A percentile compares a stretch with the other conserved stretches of the same genome.
phyloP scores from a whole-genome alignment of 2,329 filamentous ascomycete genomes.

The Karstenula rhodostoma region DNA sequence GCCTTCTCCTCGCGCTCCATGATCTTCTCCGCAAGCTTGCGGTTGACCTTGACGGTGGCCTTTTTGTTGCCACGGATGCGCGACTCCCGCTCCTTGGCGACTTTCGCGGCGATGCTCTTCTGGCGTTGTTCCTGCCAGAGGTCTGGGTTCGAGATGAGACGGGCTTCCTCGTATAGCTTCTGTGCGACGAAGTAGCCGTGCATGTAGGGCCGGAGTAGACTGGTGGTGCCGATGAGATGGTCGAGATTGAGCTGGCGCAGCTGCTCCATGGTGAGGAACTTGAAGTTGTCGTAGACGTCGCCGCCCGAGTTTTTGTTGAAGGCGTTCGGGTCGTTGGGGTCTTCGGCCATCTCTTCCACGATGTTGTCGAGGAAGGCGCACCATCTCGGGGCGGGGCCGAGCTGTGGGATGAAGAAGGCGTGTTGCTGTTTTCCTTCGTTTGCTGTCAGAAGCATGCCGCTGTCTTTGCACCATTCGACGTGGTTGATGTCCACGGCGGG shows the following conservation, averaged over 20 bases:
- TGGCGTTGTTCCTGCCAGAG: slow-evolving; percentile 90
- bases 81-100: slow-evolving; percentile 95
- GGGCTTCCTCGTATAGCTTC: slow-evolving; percentile 92
- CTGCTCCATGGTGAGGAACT: slow-evolving; percentile 91
- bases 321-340: slow-evolving; percentile 68
- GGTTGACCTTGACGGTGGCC: slow-evolving; percentile 88
- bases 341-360: slow-evolving; percentile 97
- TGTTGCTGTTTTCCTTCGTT: slow-evolving; percentile 97
- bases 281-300: slow-evolving; percentile 98
- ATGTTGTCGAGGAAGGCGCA: slow-evolving; percentile 96
- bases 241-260: slow-evolving; percentile 84
- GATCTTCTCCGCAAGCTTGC: slow-evolving; percentile 70
- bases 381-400: slow-evolving; percentile 93
- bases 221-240: slow-evolving; percentile 89
- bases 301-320: slow-evolving; percentile 66
- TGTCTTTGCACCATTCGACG: slow-evolving; percentile 90
- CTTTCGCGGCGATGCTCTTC: slow-evolving; percentile 92
- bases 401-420: slow-evolving; percentile 91
- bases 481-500: slow-evolving; percentile 94
- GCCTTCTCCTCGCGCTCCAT: slow-evolving; percentile 75
- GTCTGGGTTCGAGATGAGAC: slow-evolving; percentile 91
- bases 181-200: slow-evolving; percentile 98
- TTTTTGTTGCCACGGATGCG: slow-evolving; percentile 95
- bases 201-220: slow-evolving; percentile 93
- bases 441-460: slow-evolving; percentile 93